Percentiles rank a stretch among this genome's conserved stretches.
phyloP scores from a whole-genome alignment of 768 basidiomycete genomes.

The Tylopilus sp. region DNA sequence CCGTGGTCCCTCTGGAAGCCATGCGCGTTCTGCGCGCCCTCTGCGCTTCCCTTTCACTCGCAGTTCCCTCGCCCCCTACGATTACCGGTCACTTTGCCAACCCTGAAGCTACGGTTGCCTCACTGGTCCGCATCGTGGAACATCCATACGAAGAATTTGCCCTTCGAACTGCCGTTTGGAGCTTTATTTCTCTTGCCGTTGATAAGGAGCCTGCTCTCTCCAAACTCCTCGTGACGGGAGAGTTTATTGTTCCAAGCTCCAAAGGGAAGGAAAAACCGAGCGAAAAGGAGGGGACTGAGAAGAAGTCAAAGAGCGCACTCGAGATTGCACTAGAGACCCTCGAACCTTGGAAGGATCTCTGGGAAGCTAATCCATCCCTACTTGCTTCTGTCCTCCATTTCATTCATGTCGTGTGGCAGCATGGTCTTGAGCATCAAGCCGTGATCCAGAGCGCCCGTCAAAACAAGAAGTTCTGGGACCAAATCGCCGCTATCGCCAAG shows the following conservation, averaged over 20 bases:
- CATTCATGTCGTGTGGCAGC: constrained; percentile 75
- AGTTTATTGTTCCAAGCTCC: constrained; percentile 49
- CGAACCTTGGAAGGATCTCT: constrained; percentile 66
- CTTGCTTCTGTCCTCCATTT: constrained; percentile 74
- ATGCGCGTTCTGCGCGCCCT: constrained; percentile 65
- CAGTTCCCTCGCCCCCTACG: constrained; percentile 62
- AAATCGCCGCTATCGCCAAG: constrained; percentile 58
- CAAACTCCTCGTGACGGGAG: constrained; percentile 72
- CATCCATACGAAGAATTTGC: constrained; percentile 77
- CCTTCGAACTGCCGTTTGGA: constrained; percentile 78
- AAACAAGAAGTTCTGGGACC: constrained; percentile 65
- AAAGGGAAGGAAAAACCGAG: constrained; percentile 38
- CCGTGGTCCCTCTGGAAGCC: constrained; percentile 60
- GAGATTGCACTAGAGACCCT: constrained; percentile 66
- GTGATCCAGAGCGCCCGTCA: constrained; percentile 54
- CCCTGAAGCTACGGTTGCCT: constrained; percentile 65
- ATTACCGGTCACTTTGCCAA: constrained; percentile 77
- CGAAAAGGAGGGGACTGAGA: constrained; percentile 28
- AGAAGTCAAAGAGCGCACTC: constrained; percentile 53
- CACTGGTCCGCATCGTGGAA: constrained; percentile 67
- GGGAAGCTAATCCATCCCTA: constrained; percentile 74
- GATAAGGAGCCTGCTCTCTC: constrained; percentile 86
- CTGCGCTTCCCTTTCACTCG: constrained; percentile 58
- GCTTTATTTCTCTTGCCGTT: constrained; percentile 74
- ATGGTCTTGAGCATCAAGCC: constrained; percentile 67